phyloP scores from a whole-genome alignment of 1,284 basidiomycete genomes.

The Malassezia sp. region DNA sequence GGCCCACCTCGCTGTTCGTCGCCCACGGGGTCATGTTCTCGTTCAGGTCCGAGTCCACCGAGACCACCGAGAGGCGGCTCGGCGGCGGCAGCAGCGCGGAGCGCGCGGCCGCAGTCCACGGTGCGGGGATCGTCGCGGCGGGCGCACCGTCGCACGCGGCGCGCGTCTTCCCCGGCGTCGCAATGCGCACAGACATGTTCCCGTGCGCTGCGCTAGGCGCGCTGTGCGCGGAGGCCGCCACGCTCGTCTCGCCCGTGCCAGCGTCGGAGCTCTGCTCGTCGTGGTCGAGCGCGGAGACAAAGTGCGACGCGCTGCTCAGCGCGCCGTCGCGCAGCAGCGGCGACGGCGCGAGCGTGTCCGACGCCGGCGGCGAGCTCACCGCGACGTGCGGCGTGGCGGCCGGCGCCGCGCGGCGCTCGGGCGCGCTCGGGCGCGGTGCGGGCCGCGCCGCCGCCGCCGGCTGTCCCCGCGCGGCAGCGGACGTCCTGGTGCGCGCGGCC shows the following conservation, averaged over 20 bases:
- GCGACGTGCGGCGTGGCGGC: background rate
- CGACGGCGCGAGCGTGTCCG: slow-evolving; percentile 1
- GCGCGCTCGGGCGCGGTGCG: background rate
- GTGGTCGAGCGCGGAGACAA: slow-evolving; percentile 5
- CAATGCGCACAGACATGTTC: background rate
- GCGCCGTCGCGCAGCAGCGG: background rate
- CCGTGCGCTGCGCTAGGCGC: background rate
- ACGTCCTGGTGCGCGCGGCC: no score
- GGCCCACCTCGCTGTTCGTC: slow-evolving; percentile 10
- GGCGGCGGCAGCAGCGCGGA: background rate
- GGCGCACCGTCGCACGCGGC: background rate
- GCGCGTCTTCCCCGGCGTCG: background rate
- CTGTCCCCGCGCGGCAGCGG: no score
- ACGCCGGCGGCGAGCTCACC: background rate
- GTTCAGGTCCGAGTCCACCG: slow-evolving; percentile 11
- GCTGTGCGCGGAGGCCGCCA: background rate
- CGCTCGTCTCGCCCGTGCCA: no score
- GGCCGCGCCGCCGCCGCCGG: no score
- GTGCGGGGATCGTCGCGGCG: slow-evolving; percentile 1
- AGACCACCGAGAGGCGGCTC: slow-evolving; percentile 7
- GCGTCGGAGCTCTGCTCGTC: background rate
- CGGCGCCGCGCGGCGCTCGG: background rate
- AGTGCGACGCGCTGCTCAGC: background rate
- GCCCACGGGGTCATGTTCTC: slow-evolving; percentile 6
- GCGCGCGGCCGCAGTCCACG: background rate